phyloP scores from a whole-genome alignment of 441 rosid species.

The Breynia disticha region DNA sequence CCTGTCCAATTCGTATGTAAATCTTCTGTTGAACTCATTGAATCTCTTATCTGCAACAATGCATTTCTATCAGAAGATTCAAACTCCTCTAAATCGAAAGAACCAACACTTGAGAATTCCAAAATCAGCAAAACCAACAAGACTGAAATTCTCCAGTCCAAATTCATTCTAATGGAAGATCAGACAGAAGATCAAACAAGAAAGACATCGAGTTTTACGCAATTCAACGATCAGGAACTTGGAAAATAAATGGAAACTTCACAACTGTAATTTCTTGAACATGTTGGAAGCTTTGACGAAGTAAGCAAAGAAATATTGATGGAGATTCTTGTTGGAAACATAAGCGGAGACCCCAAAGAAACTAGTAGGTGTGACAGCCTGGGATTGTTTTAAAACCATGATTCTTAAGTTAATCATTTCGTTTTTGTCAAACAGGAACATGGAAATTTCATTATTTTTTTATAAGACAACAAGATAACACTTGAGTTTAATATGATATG shows the following conservation, averaged over 20 bases:
- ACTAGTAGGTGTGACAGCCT: constrained; percentile 8
- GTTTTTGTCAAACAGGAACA: neutral
- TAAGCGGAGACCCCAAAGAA: constrained; percentile 15
- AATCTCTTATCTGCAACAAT: constrained; percentile 33
- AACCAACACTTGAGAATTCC: neutral
- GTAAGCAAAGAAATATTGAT: constrained; percentile 15
- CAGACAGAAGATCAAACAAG: neutral
- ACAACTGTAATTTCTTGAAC: neutral
- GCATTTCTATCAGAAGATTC: constrained; percentile 29
- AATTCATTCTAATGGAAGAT: constrained; percentile 12
- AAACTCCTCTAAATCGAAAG: constrained; percentile 5
- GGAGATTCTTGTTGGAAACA: neutral
- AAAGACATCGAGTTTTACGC: neutral
- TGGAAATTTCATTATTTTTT: neutral
- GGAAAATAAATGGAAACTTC: too few relatives aligned
- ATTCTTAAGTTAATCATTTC: neutral
- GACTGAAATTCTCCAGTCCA: neutral
- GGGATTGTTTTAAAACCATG: neutral
- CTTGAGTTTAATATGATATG: neutral
- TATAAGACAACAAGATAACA: neutral
- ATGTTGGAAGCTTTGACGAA: constrained; percentile 13
- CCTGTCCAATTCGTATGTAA: constrained; percentile 42
- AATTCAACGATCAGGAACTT: too few relatives aligned
- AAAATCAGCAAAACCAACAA: neutral
- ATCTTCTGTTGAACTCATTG: constrained; percentile 19